Conservation (phyloP, 148 eudicot species). For the Camellia sinensis region DNA sequence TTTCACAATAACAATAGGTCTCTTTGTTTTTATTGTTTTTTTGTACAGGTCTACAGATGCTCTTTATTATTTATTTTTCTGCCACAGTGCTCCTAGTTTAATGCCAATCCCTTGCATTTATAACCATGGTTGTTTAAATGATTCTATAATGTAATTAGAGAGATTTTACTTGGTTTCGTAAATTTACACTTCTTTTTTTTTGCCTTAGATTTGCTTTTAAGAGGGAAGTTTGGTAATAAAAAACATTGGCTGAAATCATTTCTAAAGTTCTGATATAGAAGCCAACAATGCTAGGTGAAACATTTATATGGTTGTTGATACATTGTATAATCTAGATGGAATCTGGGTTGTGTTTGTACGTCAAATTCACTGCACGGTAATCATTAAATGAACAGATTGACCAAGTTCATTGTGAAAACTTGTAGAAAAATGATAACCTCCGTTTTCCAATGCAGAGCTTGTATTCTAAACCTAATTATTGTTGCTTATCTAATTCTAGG, state of each 20-base stretch:
- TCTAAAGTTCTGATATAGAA: background rate
- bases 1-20: too few species aligned
- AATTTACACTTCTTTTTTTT: background rate
- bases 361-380: background rate
- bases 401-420: background rate
- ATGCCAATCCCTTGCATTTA: background rate
- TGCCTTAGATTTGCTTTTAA: background rate
- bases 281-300: background rate
- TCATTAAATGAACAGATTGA: background rate
- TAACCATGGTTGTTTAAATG: background rate
- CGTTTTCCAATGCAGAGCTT: background rate
- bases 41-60: background rate
- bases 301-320: background rate
- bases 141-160: background rate
- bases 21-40: too few species aligned
- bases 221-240: background rate
- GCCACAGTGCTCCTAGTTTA: background rate
- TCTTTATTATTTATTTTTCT: background rate
- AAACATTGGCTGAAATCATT: background rate
- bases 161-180: background rate
- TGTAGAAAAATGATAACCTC: background rate
- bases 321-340: background rate
- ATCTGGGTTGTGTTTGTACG: background rate
- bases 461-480: background rate
- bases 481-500: slow-evolving; percentile 32